These are phyloP conservation scores for Colletotrichum salicis DNA, from an alignment of 2,329 filamentous ascomycete genomes.

Conservation along the genomic window DNA sequence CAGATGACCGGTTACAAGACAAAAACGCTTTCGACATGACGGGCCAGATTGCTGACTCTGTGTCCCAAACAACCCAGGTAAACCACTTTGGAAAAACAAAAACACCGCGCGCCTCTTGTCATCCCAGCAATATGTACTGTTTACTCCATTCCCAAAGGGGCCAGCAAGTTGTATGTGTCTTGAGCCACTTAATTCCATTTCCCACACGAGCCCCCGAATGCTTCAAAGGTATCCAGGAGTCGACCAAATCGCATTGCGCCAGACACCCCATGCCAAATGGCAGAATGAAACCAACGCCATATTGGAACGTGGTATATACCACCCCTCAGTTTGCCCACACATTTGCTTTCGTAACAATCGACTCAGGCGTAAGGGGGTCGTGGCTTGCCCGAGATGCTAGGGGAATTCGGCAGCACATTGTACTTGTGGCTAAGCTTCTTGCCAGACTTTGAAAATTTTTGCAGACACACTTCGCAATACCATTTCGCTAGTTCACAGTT, in stretches of 20 bases:
- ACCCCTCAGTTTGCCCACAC: not conserved
- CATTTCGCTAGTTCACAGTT: slow-evolving; percentile 70
- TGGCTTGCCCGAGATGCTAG: slow-evolving; percentile 27
- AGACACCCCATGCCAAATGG: slow-evolving; percentile 3
- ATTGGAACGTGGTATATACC: slow-evolving; percentile 7
- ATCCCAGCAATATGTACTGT: slow-evolving; percentile 28
- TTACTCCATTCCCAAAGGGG: slow-evolving; percentile 26
- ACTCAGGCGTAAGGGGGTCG: slow-evolving; percentile 16
- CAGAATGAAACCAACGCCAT: slow-evolving; percentile 22
- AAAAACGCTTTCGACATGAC: slow-evolving; percentile 1
- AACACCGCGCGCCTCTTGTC: slow-evolving; percentile 8
- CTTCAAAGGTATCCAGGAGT: slow-evolving; percentile 16
- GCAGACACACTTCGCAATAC: slow-evolving; percentile 84
- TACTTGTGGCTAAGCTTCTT: slow-evolving; percentile 63
- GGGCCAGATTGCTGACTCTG: slow-evolving; percentile 14
- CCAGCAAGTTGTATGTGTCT: slow-evolving; percentile 8
- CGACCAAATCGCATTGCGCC: slow-evolving; percentile 8
- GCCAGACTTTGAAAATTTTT: slow-evolving; percentile 66
- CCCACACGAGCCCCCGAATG: slow-evolving; percentile 15
- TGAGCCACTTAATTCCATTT: slow-evolving; percentile 1
- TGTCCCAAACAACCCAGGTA: not conserved
- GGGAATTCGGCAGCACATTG: slow-evolving; percentile 32
- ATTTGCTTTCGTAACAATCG: not conserved
- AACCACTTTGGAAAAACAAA: not conserved
- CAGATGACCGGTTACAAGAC: not conserved